phyloP scores from a whole-genome alignment of 2,329 filamentous ascomycete species.

The Diaporthe amygdali region DNA sequence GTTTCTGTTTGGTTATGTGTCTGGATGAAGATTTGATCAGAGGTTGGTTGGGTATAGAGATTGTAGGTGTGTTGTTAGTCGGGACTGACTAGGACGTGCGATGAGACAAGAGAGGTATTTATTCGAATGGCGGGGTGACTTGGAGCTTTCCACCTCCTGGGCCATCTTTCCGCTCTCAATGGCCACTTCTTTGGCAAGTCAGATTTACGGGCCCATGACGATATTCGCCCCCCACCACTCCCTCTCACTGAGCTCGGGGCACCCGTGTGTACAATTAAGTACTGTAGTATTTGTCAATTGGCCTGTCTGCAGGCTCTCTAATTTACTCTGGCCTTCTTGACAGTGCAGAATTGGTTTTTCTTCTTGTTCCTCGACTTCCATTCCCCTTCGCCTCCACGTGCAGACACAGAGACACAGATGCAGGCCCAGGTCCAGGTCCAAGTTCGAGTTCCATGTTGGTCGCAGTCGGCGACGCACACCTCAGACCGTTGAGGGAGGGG shows the following conservation, averaged over 20 bases:
- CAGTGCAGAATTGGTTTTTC: no score
- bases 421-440: background rate
- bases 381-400: background rate
- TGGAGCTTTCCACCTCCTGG: background rate
- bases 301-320: background rate
- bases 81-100: background rate
- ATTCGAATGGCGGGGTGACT: slow-evolving; percentile 22
- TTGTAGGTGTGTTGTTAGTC: background rate
- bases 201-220: slow-evolving; percentile 23
- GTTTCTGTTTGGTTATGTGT: background rate
- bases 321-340: background rate
- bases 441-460: background rate
- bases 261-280: background rate
- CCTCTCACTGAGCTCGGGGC: background rate
- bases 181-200: slow-evolving; percentile 10
- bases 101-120: slow-evolving; percentile 21
- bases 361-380: background rate
- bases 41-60: background rate
- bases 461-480: background rate
- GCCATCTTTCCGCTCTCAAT: background rate
- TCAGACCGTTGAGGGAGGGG: background rate
- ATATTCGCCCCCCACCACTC: slow-evolving; percentile 16
- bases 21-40: background rate
- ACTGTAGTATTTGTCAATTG: background rate
- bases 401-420: no score